Conservation (phyloP, 805 yeast genomes). For the Blastobotrys mokoenaii region DNA sequence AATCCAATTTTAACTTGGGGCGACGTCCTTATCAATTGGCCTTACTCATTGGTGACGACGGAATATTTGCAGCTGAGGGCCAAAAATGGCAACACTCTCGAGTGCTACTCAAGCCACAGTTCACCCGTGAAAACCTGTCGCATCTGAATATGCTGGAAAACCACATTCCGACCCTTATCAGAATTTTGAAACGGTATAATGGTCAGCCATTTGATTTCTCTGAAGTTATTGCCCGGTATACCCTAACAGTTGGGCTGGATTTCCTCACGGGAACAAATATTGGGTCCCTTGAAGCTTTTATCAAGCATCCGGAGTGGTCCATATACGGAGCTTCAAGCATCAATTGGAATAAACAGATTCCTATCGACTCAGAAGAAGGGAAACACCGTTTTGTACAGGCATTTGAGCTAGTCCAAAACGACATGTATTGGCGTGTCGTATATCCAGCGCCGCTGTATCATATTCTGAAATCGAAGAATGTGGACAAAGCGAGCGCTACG, state of each 20-base stretch:
- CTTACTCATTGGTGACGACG: slow-evolving; percentile 17
- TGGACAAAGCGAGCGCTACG: not conserved
- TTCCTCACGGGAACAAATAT: slow-evolving; percentile 8
- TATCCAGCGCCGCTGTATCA: not conserved
- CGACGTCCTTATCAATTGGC: slow-evolving; percentile 12
- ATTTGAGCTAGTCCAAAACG: not conserved
- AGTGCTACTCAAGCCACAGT: slow-evolving; percentile 25
- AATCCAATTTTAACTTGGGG: slow-evolving; percentile 24
- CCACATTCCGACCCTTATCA: slow-evolving; percentile 18
- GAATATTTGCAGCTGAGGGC: slow-evolving; percentile 25
- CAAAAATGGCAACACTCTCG: slow-evolving; percentile 28
- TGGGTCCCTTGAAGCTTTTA: not conserved
- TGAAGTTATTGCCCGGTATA: slow-evolving; percentile 4
- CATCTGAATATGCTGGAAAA: slow-evolving; percentile 18
- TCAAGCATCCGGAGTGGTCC: not conserved
- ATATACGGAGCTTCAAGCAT: not conserved
- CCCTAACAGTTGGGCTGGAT: slow-evolving; percentile 8
- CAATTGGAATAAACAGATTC: not conserved
- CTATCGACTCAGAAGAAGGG: slow-evolving; percentile 2
- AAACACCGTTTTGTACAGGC: slow-evolving; percentile 1
- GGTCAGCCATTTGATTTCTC: slow-evolving; percentile 5
- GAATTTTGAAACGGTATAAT: not conserved
- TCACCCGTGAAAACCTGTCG: slow-evolving; percentile 21
- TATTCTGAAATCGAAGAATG: not conserved
- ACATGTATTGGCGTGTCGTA: not conserved